A percentile compares a stretch with the other conserved stretches of the same genome.
Evolutionary conservation across 192 early-diverging fungal genomes (phyloP).

Genomic region (Linnemannia elongata): DNA sequence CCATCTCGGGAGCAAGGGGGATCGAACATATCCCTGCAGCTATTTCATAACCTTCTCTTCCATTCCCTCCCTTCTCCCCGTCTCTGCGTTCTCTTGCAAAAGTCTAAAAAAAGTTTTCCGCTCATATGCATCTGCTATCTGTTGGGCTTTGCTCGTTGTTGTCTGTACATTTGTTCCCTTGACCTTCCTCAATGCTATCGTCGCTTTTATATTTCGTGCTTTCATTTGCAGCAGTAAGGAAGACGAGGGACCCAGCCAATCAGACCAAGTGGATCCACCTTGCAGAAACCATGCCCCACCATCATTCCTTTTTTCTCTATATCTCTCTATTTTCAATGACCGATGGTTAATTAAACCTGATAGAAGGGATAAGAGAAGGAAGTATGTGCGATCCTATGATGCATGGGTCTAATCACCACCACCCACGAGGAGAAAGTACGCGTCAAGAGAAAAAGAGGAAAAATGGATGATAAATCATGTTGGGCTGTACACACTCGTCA

Average conservation of each 20-base stretch:
- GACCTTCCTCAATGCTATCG: not conserved
- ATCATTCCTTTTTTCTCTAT: not conserved
- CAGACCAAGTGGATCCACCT: not conserved
- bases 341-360: not conserved
- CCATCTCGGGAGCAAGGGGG: too few species aligned
- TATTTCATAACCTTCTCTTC: not conserved
- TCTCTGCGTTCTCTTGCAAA: too few species aligned
- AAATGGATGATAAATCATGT: not conserved
- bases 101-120: not conserved
- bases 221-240: not conserved
- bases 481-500: not conserved
- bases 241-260: not conserved
- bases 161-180: too few species aligned
- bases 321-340: not conserved
- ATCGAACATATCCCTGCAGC: not conserved
- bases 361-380: not conserved
- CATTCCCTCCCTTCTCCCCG: not conserved
- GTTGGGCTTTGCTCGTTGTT: not conserved
- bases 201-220: not conserved
- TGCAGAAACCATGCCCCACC: not conserved
- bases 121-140: not conserved
- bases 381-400: not conserved
- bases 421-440: not conserved
- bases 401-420: not conserved
- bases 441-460: not conserved